Evolutionary conservation across 108 stramenopile species (phyloP), one percentile per base, ranked within the genome.

Genomic region (Discostella pseudostelligera): DNA sequence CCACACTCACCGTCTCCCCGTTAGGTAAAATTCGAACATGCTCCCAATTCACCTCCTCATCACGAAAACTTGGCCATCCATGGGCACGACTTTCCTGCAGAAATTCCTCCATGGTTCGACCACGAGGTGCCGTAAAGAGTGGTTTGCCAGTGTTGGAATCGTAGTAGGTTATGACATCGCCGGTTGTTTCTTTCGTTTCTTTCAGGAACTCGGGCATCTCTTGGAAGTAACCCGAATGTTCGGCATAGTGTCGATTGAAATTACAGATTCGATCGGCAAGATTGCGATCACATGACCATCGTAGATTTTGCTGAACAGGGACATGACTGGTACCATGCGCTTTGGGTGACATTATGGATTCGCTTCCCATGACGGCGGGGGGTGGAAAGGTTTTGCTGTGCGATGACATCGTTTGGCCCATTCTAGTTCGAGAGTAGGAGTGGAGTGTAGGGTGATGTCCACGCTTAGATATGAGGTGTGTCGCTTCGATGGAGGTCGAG

Each of bases 11-110:
- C 20, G 84, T 68, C 71, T 96, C 96, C 8, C 96, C 96, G 70
- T 88, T 53, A 5, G 48, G 49, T 39, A 96, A 62, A 68, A 86
- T 84, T n/a, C 96, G 81, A 10, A 94, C 91, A 67, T 90, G 66
- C 8, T 96, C 96, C 93, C 93, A 95, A 48, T 77, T 70, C 13
- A 88, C 87, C 78, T 96, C 95, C 39, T 89, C 83, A 60, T 96
- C 95, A 16, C 96, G 81, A 53, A 96, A 96, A 22, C 70, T 77
- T 3, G 95, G 92, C 91, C 91, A 92, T 53, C 93, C 93, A 69
- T 94, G 93, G 5, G 55, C 43, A 24, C 58, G 25, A 47, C 68
- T 82, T 67, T 96, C 96, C 32, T 72, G 51, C 48, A 93, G 63
- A 58, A 91, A 96, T 29, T 85, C 72, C 16, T 89, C 85, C 71